A percentile compares a stretch with the other conserved stretches of the same genome.
These are phyloP conservation scores for Agaricales sp. DNA, from an alignment of 1,284 basidiomycete genomes.

Conservation along the genomic window DNA sequence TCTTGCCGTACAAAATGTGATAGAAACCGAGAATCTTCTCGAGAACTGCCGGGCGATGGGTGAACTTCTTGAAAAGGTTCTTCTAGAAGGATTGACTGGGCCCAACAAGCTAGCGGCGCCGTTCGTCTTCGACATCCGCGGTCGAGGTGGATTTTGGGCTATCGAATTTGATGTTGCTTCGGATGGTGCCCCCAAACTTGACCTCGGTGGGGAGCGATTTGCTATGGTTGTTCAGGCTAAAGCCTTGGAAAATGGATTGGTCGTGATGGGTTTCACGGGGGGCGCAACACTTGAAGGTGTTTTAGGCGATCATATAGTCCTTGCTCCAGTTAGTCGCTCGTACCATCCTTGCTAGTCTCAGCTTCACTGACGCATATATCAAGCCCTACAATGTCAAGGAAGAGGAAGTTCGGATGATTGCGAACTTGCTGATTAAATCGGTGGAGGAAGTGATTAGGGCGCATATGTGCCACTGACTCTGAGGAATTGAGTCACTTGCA, in stretches of 20 bases:
- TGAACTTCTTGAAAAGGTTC: constrained; percentile 37
- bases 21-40: constrained; percentile 58
- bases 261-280: constrained; percentile 65
- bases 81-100: background rate
- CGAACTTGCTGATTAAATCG: constrained; percentile 46
- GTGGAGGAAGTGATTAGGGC: constrained; percentile 41
- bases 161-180: constrained; percentile 67
- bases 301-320: constrained; percentile 58
- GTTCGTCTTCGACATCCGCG: constrained; percentile 66
- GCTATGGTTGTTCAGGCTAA: constrained; percentile 56
- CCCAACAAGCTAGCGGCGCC: constrained; percentile 25
- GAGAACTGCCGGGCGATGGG: constrained; percentile 56
- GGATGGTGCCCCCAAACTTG: constrained; percentile 27
- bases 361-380: background rate
- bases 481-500: no score
- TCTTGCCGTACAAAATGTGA: constrained; percentile 70
- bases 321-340: constrained; percentile 43
- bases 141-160: constrained; percentile 74
- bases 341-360: background rate
- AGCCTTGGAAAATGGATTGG: constrained; percentile 51
- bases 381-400: constrained; percentile 57
- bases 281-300: constrained; percentile 60
- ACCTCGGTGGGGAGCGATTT: constrained; percentile 43
- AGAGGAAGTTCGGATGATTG: constrained; percentile 58
- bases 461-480: no score